Evolutionary conservation across 2,329 filamentous ascomycete species (phyloP).

Genomic region (Clonostachys rosea): DNA sequence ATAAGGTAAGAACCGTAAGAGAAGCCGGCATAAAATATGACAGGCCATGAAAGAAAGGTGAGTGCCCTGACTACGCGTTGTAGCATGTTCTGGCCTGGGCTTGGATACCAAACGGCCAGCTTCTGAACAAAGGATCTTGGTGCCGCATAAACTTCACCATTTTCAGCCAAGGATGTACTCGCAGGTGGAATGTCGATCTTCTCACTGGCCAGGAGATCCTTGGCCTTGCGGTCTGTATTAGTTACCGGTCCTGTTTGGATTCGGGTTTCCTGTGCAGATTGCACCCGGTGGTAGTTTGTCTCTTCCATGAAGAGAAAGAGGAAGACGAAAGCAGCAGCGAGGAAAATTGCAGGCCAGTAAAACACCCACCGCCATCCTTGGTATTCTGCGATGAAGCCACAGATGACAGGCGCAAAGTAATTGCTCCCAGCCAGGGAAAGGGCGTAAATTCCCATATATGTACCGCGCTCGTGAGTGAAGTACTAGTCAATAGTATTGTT

Average conservation of each 20-base stretch:
- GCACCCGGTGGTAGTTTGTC: constrained; percentile 42
- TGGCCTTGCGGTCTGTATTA: no score
- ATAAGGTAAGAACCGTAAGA: constrained; percentile 34
- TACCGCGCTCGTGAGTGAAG: constrained; percentile 35
- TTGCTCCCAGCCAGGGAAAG: constrained; percentile 18
- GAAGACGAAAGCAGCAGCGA: constrained; percentile 24
- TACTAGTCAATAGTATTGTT: constrained; percentile 7
- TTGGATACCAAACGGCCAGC: no score
- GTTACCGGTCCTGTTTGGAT: not conserved
- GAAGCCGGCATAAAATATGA: constrained; percentile 35
- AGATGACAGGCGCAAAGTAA: constrained; percentile 2
- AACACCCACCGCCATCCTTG: constrained; percentile 18
- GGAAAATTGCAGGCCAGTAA: constrained; percentile 33
- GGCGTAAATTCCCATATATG: constrained; percentile 35
- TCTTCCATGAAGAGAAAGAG: constrained; percentile 57
- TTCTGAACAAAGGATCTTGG: no score
- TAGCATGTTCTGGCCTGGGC: not conserved
- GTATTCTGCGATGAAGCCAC: constrained; percentile 7
- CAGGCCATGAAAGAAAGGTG: constrained; percentile 33
- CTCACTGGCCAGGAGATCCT: no score
- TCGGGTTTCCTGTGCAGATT: not conserved
- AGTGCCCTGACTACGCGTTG: constrained; percentile 27
- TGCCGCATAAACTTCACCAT: no score
- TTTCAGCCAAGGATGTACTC: no score
- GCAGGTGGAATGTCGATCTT: no score